A percentile compares a stretch with the other conserved stretches of the same genome.
Conservation (phyloP, 495 filamentous ascomycete species). For the Penicillium cinerascens region DNA sequence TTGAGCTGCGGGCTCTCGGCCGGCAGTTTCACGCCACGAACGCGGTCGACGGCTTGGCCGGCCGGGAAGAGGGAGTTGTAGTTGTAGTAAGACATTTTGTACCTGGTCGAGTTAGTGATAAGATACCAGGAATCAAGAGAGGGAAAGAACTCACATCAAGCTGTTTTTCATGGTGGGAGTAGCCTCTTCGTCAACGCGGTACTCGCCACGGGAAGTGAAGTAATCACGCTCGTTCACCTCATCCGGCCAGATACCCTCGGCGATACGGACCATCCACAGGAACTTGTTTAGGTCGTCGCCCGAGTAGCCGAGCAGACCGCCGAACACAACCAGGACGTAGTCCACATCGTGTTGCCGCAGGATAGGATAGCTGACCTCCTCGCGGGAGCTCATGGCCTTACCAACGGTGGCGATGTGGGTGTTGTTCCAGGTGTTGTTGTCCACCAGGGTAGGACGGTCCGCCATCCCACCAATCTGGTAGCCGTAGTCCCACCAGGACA, state of each 20-base stretch:
- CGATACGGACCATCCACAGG: conserved; percentile 99
- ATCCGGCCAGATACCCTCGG: conserved; percentile 98
- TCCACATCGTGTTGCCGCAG: conserved; percentile 98
- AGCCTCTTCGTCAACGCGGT: conserved; percentile 87
- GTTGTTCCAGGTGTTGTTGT: conserved; percentile 99
- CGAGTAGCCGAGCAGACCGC: conserved; percentile 95
- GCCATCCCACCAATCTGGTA: conserved; percentile 99
- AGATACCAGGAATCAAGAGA: neutral
- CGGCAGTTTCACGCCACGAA: conserved; percentile 78
- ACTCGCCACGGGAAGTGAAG: conserved; percentile 94
- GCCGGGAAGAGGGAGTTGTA: conserved; percentile 87
- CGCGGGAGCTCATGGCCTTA: conserved; percentile 96
- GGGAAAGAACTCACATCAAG: conserved; percentile 72
- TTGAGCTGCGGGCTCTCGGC: conserved; percentile 81
- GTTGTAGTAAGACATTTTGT: conserved; percentile 99
- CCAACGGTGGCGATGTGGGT: conserved; percentile 99
- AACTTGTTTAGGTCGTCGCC: conserved; percentile 99
- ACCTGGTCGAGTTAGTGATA: conserved; percentile 61
- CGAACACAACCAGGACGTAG: conserved; percentile 96
- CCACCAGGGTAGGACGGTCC: conserved; percentile 92
- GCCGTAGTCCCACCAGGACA: conserved; percentile 99
- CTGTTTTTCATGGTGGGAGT: conserved; percentile 99
- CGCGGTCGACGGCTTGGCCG: conserved; percentile 88
- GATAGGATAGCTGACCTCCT: conserved; percentile 98
- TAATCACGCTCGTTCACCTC: conserved; percentile 97